Evolutionary conservation across 2,329 filamentous ascomycete species (phyloP), one percentile per base, ranked within the genome.

Genomic region (Bipolaris cookei): DNA sequence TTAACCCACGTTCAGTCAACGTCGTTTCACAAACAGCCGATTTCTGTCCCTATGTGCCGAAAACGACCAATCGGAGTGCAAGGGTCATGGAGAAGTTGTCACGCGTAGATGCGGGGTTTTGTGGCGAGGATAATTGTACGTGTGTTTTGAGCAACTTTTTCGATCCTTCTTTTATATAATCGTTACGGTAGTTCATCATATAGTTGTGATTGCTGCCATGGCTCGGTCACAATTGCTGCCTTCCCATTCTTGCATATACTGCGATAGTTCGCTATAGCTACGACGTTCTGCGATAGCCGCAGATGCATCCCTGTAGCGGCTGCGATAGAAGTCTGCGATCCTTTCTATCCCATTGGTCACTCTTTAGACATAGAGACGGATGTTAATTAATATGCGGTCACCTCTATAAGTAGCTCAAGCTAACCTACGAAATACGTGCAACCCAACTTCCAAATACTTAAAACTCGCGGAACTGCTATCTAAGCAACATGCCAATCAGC

Each of bases 401-500:
- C 32, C 32, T 35, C 11, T 35, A 35, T 35, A 35, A 35, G 32
- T 35, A 35, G 32, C 11, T 35, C 11, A 35, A 35, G 11, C 32
- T n/a, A 35, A 35, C 32, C 11, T 35, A n/a, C 32, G 14, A 35
- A 35, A 35, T 35, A 35, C 32, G 11, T 35, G 32, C 32, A n/a
- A 35, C 32, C 32, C 11, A 35, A 35, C 35, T 25, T 4, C 30
- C 13, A 16, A 54, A 47, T 3, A 16, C 18, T 16, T 54, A n/a
- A 21, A 46, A 35, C 1, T 35, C 11, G 32, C 11, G 38, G 11
- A 52, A 1, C 51, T 58, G 14, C 49, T 62, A 32, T 49, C 56
- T 41, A 62, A 59, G 52, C 58, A 58, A 62, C 45, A 51, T 39
- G 59, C 56, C 39, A 59, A 59, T 59, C 11, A 16, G 6, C 41